phyloP scores from a whole-genome alignment of 352 stramenopile genomes.

The Globisporangium echinulatum region DNA sequence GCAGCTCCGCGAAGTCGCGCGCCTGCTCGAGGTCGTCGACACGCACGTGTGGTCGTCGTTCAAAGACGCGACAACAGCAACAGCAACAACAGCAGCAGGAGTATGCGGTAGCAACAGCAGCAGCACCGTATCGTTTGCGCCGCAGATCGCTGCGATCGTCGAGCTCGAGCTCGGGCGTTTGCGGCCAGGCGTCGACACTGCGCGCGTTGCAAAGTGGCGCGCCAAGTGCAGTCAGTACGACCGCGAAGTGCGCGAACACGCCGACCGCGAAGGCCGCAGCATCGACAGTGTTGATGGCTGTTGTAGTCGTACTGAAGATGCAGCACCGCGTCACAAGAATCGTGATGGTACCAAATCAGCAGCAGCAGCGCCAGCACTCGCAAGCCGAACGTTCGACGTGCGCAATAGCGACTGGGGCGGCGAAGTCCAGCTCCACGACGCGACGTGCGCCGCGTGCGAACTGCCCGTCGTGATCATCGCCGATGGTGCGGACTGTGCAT shows the following conservation, averaged over 20 bases:
- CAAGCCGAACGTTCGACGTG: constrained; percentile 64
- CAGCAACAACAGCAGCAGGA: not conserved
- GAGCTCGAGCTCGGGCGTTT: constrained; percentile 51
- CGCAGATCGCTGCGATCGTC: constrained; percentile 62
- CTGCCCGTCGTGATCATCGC: constrained; percentile 78
- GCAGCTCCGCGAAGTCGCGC: constrained; percentile 55
- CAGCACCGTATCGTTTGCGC: constrained; percentile 49
- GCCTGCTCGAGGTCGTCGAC: constrained; percentile 77
- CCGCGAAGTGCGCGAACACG: constrained; percentile 13
- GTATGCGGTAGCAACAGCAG: constrained; percentile 1
- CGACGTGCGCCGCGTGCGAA: constrained; percentile 61
- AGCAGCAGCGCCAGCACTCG: not conserved
- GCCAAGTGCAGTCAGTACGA: constrained; percentile 55
- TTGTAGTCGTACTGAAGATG: too few relatives aligned
- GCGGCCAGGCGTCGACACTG: constrained; percentile 30
- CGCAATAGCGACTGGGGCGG: constrained; percentile 84
- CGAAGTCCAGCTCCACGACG: constrained; percentile 82
- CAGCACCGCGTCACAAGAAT: too few relatives aligned
- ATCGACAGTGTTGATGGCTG: too few relatives aligned
- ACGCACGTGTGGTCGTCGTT: constrained; percentile 79
- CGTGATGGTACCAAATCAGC: not conserved
- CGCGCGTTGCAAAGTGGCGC: constrained; percentile 48
- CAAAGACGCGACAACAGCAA: constrained; percentile 46
- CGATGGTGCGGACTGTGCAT: constrained; percentile 28
- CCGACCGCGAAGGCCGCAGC: not conserved